These are phyloP conservation scores for Ganoderma boninense DNA, from an alignment of 1,284 basidiomycete species.

Conservation along the genomic window DNA sequence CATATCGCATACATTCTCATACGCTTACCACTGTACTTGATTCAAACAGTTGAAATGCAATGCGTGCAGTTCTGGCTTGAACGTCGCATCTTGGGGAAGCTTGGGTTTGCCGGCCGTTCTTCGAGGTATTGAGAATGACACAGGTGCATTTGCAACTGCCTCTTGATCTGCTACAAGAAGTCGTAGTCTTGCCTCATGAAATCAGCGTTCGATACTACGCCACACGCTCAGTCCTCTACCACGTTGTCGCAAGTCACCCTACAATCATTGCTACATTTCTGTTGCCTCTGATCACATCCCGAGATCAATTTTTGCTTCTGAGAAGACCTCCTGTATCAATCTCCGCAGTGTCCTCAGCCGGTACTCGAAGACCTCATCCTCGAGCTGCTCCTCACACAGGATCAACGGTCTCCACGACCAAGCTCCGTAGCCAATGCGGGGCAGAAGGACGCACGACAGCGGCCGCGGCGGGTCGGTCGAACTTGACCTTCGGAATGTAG, in stretches of 20 bases:
- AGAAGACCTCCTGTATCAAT: neutral
- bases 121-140: too few species aligned
- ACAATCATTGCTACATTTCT: neutral
- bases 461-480: neutral
- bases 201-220: too few species aligned
- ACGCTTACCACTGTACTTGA: constrained; percentile 3
- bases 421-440: neutral
- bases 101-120: too few species aligned
- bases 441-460: neutral
- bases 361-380: neutral
- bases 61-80: neutral
- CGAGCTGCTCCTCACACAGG: neutral
- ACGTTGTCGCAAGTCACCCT: neutral
- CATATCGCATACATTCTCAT: constrained; percentile 70
- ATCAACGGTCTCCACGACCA: neutral
- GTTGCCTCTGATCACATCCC: neutral
- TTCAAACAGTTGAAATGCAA: neutral
- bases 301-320: neutral
- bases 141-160: too few species aligned
- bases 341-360: neutral
- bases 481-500: neutral
- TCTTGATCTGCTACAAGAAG: too few species aligned
- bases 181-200: too few species aligned
- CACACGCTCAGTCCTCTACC: neutral
- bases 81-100: too few species aligned